Evolutionary conservation across 345 rosid species (phyloP), one percentile per base, ranked within the genome.

Genomic region (Crucihimalaya himalaica): DNA sequence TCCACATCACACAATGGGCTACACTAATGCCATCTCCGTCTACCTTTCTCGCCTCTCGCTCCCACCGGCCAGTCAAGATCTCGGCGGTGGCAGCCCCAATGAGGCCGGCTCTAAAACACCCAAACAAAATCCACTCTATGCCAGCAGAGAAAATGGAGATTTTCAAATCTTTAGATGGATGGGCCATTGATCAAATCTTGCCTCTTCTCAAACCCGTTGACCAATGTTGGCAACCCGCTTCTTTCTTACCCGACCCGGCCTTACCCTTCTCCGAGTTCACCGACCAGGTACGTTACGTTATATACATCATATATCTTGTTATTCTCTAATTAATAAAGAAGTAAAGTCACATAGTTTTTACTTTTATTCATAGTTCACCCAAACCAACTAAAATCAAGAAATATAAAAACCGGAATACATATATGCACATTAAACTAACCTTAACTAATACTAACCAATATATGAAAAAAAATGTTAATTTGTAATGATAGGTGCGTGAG

Each of bases 181-280:
- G 93, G 96, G 90, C 93, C 5, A 7, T 75, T 5, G 16, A 81
- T 2, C 63, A 83, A 10, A 76, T 88, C n/a, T 55, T 90, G 1
- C 87, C 89, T 1, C 67, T 86, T 2, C 92, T 90, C 4, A 90
- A 84, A 81, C 97, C 93, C 0, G 97, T 88, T 12, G 86, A 88
- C 14, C 47, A 83, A 13, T 88, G 90, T 79, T 90, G 92, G 92
- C 93, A 88, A 51, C 92, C 93, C 15, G 82, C 83, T 57, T 51
- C 59, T 5, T 86, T 88, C 71, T 63, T 86, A 12, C 91, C 91
- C 13, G 86, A 85, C 70, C 81, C 91, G 11, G 11, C 85, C 1
- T 46, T 51, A 20, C 75, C 84, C 1, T 10, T 35, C 8, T 79
- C 78, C 5, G 93, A 83, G 46, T 85, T 88, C 86, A 39, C 68